These are phyloP conservation scores for Fomitopsis betulina DNA, from an alignment of 1,284 basidiomycete genomes.

Conservation along the genomic window DNA sequence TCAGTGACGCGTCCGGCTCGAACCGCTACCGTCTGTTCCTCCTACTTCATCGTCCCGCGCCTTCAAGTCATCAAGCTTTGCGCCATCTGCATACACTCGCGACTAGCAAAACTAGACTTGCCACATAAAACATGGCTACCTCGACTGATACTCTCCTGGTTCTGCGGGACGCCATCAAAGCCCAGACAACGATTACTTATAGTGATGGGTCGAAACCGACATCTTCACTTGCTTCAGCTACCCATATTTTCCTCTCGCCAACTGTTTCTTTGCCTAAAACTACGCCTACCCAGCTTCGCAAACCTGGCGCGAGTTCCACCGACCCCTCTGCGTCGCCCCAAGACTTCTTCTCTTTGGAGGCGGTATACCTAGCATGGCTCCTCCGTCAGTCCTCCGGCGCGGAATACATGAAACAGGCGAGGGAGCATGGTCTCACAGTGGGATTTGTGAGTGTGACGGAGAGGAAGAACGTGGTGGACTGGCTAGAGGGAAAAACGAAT, in stretches of 20 bases:
- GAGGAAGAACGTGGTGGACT: slow-evolving; percentile 79
- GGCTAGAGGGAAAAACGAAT: slow-evolving; percentile 64
- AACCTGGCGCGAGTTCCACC: slow-evolving; percentile 41
- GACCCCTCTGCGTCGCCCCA: slow-evolving; percentile 36
- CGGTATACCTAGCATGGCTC: slow-evolving; percentile 78
- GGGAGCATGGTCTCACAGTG: slow-evolving; percentile 65
- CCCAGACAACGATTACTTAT: slow-evolving; percentile 46
- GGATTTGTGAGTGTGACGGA: slow-evolving; percentile 86
- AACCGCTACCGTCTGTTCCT: neutral
- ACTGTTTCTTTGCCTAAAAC: slow-evolving; percentile 59
- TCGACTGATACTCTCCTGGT: slow-evolving; percentile 46
- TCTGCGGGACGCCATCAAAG: slow-evolving; percentile 55
- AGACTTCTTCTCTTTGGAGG: slow-evolving; percentile 77
- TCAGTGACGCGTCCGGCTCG: neutral
- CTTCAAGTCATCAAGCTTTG: neutral
- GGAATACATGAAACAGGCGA: slow-evolving; percentile 84
- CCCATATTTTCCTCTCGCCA: slow-evolving; percentile 60
- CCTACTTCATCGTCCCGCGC: neutral
- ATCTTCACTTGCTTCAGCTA: slow-evolving; percentile 38
- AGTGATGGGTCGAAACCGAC: slow-evolving; percentile 25
- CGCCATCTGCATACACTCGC: no score
- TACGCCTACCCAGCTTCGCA: slow-evolving; percentile 69
- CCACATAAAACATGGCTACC: neutral
- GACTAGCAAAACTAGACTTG: neutral
- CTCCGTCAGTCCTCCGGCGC: slow-evolving; percentile 68